Percentiles rank a stretch among this genome's conserved stretches.
These are phyloP conservation scores for Colletotrichum truncatum DNA, from an alignment of 2,329 filamentous ascomycete genomes.

Conservation along the genomic window DNA sequence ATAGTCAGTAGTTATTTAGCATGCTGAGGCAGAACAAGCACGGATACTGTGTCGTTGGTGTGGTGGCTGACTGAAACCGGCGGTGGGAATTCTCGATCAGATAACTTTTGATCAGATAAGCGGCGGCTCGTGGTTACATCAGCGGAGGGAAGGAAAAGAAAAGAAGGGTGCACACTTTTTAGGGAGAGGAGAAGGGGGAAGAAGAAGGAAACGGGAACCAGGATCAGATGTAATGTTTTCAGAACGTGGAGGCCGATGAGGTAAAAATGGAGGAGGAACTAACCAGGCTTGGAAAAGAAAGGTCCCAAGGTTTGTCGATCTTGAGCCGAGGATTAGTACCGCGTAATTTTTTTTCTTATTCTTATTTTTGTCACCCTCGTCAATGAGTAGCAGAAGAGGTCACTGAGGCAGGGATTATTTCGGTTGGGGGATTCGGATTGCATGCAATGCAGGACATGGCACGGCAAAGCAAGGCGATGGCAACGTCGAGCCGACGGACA, in stretches of 20 bases:
- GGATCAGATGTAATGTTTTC: conserved; percentile 3
- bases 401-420: no score
- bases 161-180: background rate
- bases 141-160: background rate
- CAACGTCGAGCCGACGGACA: background rate
- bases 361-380: no score
- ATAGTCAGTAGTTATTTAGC: conserved; percentile 23
- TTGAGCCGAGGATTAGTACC: background rate
- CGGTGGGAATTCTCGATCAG: conserved; percentile 23
- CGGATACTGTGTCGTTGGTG: background rate
- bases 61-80: conserved; percentile 12
- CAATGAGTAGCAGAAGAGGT: no score
- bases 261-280: conserved; percentile 1
- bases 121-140: background rate
- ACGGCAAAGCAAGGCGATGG: background rate
- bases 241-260: conserved; percentile 13
- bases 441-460: no score
- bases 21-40: background rate
- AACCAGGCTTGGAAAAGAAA: background rate
- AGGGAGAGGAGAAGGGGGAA: no score
- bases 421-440: background rate
- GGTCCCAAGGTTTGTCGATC: background rate
- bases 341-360: background rate
- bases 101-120: conserved; percentile 30
- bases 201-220: background rate